These are phyloP conservation scores for Apophysomyces ossiformis DNA, from an alignment of 371 early-diverging fungal genomes.

Conservation along the genomic window DNA sequence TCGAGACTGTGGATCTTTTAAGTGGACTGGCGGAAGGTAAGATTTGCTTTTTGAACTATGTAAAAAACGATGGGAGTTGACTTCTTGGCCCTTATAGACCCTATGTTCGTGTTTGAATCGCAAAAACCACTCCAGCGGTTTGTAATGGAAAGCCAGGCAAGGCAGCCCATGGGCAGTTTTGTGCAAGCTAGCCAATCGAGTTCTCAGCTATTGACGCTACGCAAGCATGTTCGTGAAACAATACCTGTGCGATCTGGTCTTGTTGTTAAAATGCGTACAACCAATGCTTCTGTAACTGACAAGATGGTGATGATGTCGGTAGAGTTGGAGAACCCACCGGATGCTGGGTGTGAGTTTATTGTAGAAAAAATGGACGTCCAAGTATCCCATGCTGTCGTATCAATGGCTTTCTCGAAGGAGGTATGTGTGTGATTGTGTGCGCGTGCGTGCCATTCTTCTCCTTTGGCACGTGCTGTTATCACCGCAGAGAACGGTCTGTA, in stretches of 20 bases:
- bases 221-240: conserved; percentile 52
- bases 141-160: conserved; percentile 38
- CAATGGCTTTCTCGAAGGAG: conserved; percentile 39
- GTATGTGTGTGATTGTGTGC: not conserved
- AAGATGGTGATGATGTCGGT: conserved; percentile 75
- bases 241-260: conserved; percentile 62
- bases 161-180: conserved; percentile 27
- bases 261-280: conserved; percentile 68
- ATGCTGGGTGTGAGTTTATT: conserved; percentile 58
- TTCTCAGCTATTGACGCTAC: conserved; percentile 35
- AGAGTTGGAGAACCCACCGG: conserved; percentile 67
- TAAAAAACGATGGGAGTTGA: not conserved
- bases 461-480: too few relatives aligned
- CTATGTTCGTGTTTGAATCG: conserved; percentile 25
- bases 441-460: too few relatives aligned
- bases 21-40: conserved; percentile 63
- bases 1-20: conserved; percentile 64
- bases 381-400: conserved; percentile 63
- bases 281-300: conserved; percentile 66
- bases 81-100: conserved; percentile 21
- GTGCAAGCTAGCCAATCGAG: conserved; percentile 27
- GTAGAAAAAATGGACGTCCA: conserved; percentile 61
- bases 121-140: conserved; percentile 38
- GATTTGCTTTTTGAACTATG: not conserved
- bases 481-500: not conserved